Conservation (phyloP, 345 rosid genomes). For the Nephelium lappaceum region DNA sequence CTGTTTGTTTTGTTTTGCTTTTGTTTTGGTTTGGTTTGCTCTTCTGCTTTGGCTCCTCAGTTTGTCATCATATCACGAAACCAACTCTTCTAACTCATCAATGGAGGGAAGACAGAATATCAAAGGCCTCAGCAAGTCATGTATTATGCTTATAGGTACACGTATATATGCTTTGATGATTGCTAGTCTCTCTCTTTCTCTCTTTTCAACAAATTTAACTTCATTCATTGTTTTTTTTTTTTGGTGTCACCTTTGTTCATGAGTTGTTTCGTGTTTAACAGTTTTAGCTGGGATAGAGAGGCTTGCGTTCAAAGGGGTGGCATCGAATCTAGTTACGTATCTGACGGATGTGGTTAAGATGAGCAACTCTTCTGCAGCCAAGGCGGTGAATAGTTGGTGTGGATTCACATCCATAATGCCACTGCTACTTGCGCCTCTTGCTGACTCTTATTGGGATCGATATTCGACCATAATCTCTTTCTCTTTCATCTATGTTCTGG, state of each 20-base stretch:
- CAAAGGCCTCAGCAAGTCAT: slow-evolving; percentile 59
- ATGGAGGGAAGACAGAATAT: slow-evolving; percentile 44
- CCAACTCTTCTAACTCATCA: slow-evolving; percentile 2
- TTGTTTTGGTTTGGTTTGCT: not conserved
- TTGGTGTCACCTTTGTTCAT: not conserved
- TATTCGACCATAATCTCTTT: slow-evolving; percentile 72
- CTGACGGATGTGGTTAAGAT: slow-evolving; percentile 77
- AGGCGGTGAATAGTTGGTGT: slow-evolving; percentile 83
- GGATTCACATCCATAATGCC: slow-evolving; percentile 91
- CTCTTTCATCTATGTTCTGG: slow-evolving; percentile 76
- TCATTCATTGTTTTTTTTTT: not conserved
- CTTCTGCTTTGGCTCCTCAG: slow-evolving; percentile 7
- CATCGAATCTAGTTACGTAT: slow-evolving; percentile 88
- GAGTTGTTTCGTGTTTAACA: slow-evolving; percentile 6
- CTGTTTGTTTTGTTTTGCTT: not conserved
- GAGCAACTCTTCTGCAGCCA: slow-evolving; percentile 91
- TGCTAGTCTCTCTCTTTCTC: not conserved
- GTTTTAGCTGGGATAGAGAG: slow-evolving; percentile 91
- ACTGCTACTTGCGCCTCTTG: slow-evolving; percentile 74
- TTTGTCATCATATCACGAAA: not conserved
- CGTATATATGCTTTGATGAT: not conserved
- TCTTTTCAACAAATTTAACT: not conserved
- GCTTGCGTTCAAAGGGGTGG: slow-evolving; percentile 96
- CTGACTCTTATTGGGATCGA: slow-evolving; percentile 82
- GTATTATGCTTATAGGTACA: slow-evolving; percentile 80